These are phyloP conservation scores for Globisporangium abappressorium DNA, from an alignment of 352 stramenopile species.

Conservation along the genomic window DNA sequence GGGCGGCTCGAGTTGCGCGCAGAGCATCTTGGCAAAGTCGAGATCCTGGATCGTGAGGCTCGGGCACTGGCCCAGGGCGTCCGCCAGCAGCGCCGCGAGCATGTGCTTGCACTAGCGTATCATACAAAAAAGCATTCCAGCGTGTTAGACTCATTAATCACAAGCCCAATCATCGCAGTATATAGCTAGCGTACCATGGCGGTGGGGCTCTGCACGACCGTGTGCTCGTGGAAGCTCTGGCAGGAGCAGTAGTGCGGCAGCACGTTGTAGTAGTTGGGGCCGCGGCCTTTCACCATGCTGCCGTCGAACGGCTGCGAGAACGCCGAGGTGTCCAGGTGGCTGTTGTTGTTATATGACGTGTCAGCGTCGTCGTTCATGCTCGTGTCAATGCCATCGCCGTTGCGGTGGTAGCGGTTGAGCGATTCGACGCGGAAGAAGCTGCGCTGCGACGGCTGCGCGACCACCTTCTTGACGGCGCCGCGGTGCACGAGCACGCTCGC, in stretches of 20 bases:
- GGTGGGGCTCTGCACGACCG: slow-evolving; percentile 29
- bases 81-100: slow-evolving; percentile 52
- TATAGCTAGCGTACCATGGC: slow-evolving; percentile 41
- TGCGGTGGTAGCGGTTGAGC: slow-evolving; percentile 47
- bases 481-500: slow-evolving; percentile 57
- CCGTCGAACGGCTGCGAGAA: slow-evolving; percentile 41
- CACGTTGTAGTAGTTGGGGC: slow-evolving; percentile 71
- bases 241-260: slow-evolving; percentile 71
- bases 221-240: slow-evolving; percentile 45
- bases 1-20: slow-evolving; percentile 21
- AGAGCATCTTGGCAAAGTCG: slow-evolving; percentile 65
- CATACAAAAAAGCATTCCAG: neutral
- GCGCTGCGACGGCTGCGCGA: slow-evolving; percentile 39
- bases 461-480: slow-evolving; percentile 42
- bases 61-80: slow-evolving; percentile 44
- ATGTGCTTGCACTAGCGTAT: slow-evolving; percentile 67
- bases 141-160: neutral
- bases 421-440: slow-evolving; percentile 68
- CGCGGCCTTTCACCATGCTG: slow-evolving; percentile 32
- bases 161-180: no score
- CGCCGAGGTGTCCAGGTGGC: neutral
- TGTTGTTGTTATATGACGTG: neutral
- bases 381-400: neutral
- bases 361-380: neutral
- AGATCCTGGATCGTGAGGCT: slow-evolving; percentile 49